Evolutionary conservation across 768 basidiomycete species (phyloP), one percentile per base, ranked within the genome.

Genomic region (Termitomyces sp.): DNA sequence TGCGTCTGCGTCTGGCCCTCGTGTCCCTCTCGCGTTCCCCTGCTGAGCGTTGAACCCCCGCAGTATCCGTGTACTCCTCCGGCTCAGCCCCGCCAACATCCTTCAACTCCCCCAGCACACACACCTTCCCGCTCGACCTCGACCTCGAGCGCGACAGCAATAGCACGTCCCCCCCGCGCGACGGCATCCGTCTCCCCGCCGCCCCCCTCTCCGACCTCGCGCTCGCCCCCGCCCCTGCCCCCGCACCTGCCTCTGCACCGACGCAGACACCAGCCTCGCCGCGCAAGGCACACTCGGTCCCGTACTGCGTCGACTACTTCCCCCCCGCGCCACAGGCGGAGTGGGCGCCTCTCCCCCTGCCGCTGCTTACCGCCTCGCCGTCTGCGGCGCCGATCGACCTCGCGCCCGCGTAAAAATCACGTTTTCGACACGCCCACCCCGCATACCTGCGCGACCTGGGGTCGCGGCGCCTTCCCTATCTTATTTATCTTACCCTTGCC

Each of bases 161-260:
- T 2, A 23, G 23, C 2, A 77, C 77, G 40, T 82, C 82, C 0
- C 81, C 81, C 0, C 75, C 75, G 8, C 69, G 56, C 30, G 85
- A 86, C 59, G 79, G 79, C 33, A 91, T 91, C 67, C 84, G 89
- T 40, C 81, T 91, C 8, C 89, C 89, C 16, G 88, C 86, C 62
- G 82, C 87, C 8, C 87, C 88, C 1, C 77, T 90, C 40, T 80
- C 82, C 13, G 89, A 90, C 67, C 83, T 91, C 60, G 84, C 85
- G 2, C 33, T 50, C 30, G 30, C 41, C 7, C 10, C 44, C 30
- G 30, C 41, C 7, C 10, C 44, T 8, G 18, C 41, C 2, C 41
- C 18, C 41, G 32, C 32, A 4, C 13, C 36, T 1, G n/a, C n/a
- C n/a, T n/a, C n/a, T n/a, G 10, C 8, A 1, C 8, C 33, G 8